A percentile compares a stretch with the other conserved stretches of the same genome.
Evolutionary conservation across 371 early-diverging fungal species (phyloP).

Genomic region (Syncephalastrum racemosum): DNA sequence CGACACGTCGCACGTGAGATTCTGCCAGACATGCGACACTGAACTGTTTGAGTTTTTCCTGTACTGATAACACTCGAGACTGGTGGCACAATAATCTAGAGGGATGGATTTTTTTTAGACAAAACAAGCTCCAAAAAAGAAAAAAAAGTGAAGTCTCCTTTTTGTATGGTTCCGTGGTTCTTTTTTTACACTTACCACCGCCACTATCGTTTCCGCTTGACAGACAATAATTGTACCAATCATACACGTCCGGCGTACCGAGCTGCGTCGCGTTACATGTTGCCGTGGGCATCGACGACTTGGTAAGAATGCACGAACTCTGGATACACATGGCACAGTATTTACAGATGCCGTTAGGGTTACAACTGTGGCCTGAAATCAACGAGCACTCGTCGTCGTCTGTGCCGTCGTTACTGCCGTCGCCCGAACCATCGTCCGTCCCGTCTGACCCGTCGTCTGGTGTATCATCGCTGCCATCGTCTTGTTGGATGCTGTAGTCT

Average conservation of each 20-base stretch:
- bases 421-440: conserved; percentile 1
- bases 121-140: not conserved
- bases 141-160: not conserved
- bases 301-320: conserved; percentile 37
- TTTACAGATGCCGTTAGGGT: conserved; percentile 40
- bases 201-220: conserved; percentile 34
- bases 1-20: conserved; percentile 35
- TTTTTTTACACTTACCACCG: conserved; percentile 25
- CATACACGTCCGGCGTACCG: conserved; percentile 26
- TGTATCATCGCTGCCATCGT: conserved; percentile 5
- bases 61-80: conserved; percentile 43
- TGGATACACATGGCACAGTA: conserved; percentile 50
- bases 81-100: conserved; percentile 42
- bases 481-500: not conserved
- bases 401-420: conserved; percentile 13
- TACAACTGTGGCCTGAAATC: conserved; percentile 37
- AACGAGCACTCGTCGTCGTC: conserved; percentile 29
- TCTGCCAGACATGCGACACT: conserved; percentile 36
- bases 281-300: conserved; percentile 14
- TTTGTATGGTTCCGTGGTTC: not conserved
- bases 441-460: not conserved
- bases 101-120: not conserved
- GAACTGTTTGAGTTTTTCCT: conserved; percentile 25
- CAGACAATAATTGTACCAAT: conserved; percentile 44
- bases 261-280: conserved; percentile 31